Evolutionary conservation across 2,329 filamentous ascomycete genomes (phyloP).

Genomic region (Phyllosticta paracitricarpa): DNA sequence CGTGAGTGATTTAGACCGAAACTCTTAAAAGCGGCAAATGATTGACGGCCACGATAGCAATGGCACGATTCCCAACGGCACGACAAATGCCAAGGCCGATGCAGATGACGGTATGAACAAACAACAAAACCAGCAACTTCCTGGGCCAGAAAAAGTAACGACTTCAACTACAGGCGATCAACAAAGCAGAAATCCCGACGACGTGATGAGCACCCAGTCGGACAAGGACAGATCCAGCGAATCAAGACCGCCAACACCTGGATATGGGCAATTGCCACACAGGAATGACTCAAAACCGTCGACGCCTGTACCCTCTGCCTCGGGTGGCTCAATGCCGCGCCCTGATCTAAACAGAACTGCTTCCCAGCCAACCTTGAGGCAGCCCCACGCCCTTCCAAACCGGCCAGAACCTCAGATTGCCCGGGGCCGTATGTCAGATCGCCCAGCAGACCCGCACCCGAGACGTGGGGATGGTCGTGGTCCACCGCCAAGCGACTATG

Average conservation of each 20-base stretch:
- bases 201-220: neutral
- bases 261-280: neutral
- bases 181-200: neutral
- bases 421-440: constrained; percentile 24
- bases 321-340: constrained; percentile 13
- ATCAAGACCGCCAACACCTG: constrained; percentile 8
- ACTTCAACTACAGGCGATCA: neutral
- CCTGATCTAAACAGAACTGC: constrained; percentile 4
- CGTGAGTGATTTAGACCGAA: neutral
- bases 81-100: constrained; percentile 31
- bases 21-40: neutral
- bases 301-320: constrained; percentile 15
- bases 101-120: constrained; percentile 65
- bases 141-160: neutral
- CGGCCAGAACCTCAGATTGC: constrained; percentile 50
- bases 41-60: constrained; percentile 15
- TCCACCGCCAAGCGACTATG: constrained; percentile 29
- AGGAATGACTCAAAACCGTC: constrained; percentile 13
- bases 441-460: constrained; percentile 21
- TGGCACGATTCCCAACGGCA: constrained; percentile 22
- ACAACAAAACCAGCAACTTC: neutral
- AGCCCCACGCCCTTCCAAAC: constrained; percentile 41
- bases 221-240: neutral
- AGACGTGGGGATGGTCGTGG: constrained; percentile 24
- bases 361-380: constrained; percentile 5